A percentile compares a stretch with the other conserved stretches of the same genome.
These are phyloP conservation scores for Eimeria praecox DNA, from an alignment of 169 alveolate genomes.

Conservation along the genomic window DNA sequence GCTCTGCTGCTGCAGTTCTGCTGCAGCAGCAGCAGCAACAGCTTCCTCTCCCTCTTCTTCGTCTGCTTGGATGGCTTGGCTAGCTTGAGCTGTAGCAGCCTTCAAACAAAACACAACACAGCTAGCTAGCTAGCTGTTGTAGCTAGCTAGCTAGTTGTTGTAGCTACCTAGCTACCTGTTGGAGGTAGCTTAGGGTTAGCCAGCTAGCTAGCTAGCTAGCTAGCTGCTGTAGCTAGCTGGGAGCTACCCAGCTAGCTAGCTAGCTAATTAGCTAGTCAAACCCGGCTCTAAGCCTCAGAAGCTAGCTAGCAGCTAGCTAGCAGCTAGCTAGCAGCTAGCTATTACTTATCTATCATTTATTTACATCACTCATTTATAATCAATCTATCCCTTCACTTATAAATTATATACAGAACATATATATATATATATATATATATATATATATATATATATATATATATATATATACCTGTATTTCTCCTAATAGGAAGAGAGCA, in stretches of 20 bases:
- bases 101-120: neutral
- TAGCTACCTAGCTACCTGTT: neutral
- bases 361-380: no score
- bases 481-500: slow-evolving; percentile 77
- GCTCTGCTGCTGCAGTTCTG: slow-evolving; percentile 39
- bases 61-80: slow-evolving; percentile 14
- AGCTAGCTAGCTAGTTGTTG: neutral
- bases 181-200: neutral
- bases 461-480: slow-evolving; percentile 35
- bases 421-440: no score
- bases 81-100: slow-evolving; percentile 34
- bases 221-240: neutral
- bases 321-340: neutral
- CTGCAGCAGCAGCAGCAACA: slow-evolving; percentile 67
- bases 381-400: no score
- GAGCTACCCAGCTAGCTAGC: neutral
- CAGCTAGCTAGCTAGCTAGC: neutral
- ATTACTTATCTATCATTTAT: no score
- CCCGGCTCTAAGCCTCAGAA: neutral
- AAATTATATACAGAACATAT: no score
- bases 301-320: neutral
- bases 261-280: neutral
- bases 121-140: neutral
- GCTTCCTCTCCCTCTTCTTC: slow-evolving; percentile 62
- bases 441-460: no score